Evolutionary conservation across 306 rosid species (phyloP), one percentile per base, ranked within the genome.

Genomic region (Cucurbita ficifolia): DNA sequence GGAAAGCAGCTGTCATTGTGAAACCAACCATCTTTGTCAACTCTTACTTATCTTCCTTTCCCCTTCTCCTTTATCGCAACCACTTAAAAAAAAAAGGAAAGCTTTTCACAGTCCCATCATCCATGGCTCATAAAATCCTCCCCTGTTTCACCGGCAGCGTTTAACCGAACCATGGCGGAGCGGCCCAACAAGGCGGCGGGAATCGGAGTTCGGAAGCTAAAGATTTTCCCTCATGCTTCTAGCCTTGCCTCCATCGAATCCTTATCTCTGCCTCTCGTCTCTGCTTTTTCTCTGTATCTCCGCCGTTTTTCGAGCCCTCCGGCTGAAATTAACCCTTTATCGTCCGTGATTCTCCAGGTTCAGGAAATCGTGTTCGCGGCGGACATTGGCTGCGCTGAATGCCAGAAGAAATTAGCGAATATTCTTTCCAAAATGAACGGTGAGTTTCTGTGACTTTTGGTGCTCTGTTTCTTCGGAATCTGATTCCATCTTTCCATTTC

Each of bases 211-310:
- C 52, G 73, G n/a, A 68, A 68, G 73, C 21, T 13, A 0, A 68
- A 8, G 56, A 68, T 68, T 24, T 68, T 68, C 0, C 73, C 73
- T 4, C 73, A 46, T 68, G 73, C 73, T 46, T 68, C 73, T 13
- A 68, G 73, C 13, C 73, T 68, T 3, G 73, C 73, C 40, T 68
- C 73, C 10, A 13, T 68, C 1, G 83, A 83, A 77, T 83, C 83
- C 73, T 79, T 91, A 74, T 78, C 96, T 72, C 10, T 78, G 79
- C 96, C 97, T 60, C 79, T 82, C 62, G 96, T 91, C 36, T 78
- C 91, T 73, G 6, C 75, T 73, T 39, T 75, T 69, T 62, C 60
- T 57, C 58, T 70, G 17, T 42, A 7, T 43, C 49, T 63, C 10
- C 16, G 3, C 8, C 51, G 2, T 9, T 63, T 18, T 13, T 12